Percentiles rank a stretch among this genome's conserved stretches.
phyloP scores from a whole-genome alignment of 495 filamentous ascomycete genomes.

The Articulospora tetracladia region DNA sequence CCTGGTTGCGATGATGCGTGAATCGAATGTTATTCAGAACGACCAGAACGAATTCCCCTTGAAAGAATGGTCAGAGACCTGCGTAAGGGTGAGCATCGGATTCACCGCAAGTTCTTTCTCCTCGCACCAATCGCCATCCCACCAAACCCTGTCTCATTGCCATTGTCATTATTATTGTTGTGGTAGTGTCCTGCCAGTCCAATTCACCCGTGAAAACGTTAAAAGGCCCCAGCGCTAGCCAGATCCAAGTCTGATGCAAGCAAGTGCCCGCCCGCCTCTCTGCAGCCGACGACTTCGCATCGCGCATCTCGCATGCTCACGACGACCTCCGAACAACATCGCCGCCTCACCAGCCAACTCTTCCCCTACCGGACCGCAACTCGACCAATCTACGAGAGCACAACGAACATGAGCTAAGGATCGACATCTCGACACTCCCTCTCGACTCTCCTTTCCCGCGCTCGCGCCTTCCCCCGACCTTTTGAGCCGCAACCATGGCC shows the following conservation, averaged over 20 bases:
- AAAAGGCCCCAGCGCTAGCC: neutral
- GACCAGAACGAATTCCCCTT: too few relatives aligned
- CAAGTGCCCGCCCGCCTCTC: neutral
- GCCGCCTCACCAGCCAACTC: conserved; percentile 5
- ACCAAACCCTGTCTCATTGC: too few relatives aligned
- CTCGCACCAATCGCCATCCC: too few relatives aligned
- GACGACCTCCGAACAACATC: conserved; percentile 2
- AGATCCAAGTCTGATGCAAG: neutral
- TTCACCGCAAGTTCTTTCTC: too few relatives aligned
- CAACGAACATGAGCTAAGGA: conserved; percentile 5
- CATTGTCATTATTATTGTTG: too few relatives aligned
- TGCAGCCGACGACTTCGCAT: neutral
- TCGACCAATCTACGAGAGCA: neutral
- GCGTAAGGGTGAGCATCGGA: too few relatives aligned
- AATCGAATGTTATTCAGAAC: too few relatives aligned
- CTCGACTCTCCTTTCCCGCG: conserved; percentile 1
- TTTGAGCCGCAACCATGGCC: conserved; percentile 12
- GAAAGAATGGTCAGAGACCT: too few relatives aligned
- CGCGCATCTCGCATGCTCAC: neutral
- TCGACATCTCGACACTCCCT: neutral
- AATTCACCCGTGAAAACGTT: too few relatives aligned
- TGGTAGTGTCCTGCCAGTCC: too few relatives aligned
- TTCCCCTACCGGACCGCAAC: neutral
- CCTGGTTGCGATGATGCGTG: too few relatives aligned
- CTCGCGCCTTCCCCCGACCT: conserved; percentile 13